Conservation (phyloP, 2,329 filamentous ascomycete species). For the Colletotrichum acutatum region DNA sequence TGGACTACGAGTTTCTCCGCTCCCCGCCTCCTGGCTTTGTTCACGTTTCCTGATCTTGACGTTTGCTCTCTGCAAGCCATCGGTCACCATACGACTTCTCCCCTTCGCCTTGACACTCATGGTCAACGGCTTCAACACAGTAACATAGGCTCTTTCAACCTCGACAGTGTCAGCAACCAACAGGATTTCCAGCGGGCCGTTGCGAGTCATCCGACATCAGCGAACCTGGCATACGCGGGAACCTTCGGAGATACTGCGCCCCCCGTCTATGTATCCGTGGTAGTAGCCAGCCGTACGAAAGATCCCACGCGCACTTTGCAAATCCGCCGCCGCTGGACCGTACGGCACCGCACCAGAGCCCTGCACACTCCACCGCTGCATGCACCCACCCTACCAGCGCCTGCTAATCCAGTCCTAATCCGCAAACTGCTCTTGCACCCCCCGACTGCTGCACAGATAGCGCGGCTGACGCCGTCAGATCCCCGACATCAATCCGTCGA, state of each 20-base stretch:
- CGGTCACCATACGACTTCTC: background rate
- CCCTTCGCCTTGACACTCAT: background rate
- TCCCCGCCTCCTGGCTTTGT: background rate
- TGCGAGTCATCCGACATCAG: constrained; percentile 31
- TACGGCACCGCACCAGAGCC: background rate
- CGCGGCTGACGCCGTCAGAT: constrained; percentile 36
- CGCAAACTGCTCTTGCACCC: constrained; percentile 14
- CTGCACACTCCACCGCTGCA: background rate
- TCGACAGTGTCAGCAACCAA: background rate
- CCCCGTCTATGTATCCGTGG: constrained; percentile 7
- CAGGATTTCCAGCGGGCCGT: constrained; percentile 32
- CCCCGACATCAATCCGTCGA: constrained; percentile 32
- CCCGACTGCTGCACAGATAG: constrained; percentile 30
- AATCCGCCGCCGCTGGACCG: background rate
- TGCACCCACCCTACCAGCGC: background rate
- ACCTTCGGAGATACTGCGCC: constrained; percentile 29
- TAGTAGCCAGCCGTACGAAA: constrained; percentile 5
- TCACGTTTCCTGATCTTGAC: background rate
- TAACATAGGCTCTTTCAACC: background rate
- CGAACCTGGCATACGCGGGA: constrained; percentile 26
- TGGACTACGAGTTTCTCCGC: background rate
- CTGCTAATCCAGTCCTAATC: constrained; percentile 6
- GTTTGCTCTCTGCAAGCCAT: background rate
- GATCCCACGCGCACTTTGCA: background rate
- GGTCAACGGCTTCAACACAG: background rate